Evolutionary conservation across 2,329 filamentous ascomycete species (phyloP).

Genomic region (Cercospora zeae-maydis): DNA sequence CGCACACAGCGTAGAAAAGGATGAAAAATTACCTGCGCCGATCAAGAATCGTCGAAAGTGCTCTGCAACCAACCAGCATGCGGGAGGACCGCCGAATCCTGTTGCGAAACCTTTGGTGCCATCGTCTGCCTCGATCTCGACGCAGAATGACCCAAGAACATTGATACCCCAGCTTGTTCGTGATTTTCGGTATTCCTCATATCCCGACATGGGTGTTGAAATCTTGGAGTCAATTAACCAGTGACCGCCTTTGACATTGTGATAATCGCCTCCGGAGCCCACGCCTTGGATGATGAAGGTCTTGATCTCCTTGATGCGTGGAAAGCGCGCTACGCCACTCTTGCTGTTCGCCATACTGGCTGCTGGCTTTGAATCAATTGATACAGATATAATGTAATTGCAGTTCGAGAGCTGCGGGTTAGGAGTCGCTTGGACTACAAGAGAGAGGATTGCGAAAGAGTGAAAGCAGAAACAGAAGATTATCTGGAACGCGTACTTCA

Average conservation of each 20-base stretch:
- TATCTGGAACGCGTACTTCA: neutral
- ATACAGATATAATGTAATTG: neutral
- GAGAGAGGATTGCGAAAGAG: neutral
- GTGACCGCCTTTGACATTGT: slow-evolving; percentile 72
- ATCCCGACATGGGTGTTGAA: slow-evolving; percentile 85
- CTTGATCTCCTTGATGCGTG: slow-evolving; percentile 70
- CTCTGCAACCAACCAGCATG: slow-evolving; percentile 89
- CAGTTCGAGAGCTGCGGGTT: too few relatives aligned
- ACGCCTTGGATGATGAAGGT: slow-evolving; percentile 69
- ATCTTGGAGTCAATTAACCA: slow-evolving; percentile 92
- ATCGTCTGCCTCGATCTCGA: slow-evolving; percentile 84
- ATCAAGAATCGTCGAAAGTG: slow-evolving; percentile 91
- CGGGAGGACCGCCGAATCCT: slow-evolving; percentile 87
- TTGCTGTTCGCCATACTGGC: slow-evolving; percentile 29
- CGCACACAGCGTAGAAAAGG: neutral
- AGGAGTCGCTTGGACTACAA: neutral
- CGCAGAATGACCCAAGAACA: slow-evolving; percentile 84
- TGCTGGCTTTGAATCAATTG: neutral
- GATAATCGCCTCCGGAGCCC: slow-evolving; percentile 71
- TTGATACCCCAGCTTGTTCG: slow-evolving; percentile 95
- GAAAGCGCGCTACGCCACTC: slow-evolving; percentile 55
- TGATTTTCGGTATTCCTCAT: slow-evolving; percentile 82
- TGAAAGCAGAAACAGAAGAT: neutral
- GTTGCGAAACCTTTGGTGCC: slow-evolving; percentile 93
- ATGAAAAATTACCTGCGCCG: slow-evolving; percentile 56